These are phyloP conservation scores for Eucalyptus regnans DNA, from an alignment of 345 rosid species.

Conservation along the genomic window DNA sequence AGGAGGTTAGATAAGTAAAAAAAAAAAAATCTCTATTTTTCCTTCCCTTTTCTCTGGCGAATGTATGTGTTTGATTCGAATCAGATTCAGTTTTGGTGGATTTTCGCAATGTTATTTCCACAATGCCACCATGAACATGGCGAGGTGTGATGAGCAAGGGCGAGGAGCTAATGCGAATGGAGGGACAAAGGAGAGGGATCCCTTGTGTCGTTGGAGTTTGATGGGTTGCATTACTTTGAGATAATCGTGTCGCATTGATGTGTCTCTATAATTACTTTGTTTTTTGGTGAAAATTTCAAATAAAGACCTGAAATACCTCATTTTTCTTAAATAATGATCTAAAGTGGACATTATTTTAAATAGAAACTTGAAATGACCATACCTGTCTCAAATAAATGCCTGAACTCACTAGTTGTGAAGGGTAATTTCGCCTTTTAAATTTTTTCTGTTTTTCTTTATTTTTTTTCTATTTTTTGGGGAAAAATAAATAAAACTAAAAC, in stretches of 20 bases:
- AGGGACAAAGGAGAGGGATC: neutral
- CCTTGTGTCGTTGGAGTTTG: neutral
- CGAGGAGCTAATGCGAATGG: neutral
- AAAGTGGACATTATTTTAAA: no score
- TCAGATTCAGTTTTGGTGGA: neutral
- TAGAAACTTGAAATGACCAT: accelerated
- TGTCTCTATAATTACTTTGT: neutral
- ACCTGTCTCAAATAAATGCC: no score
- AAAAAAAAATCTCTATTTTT: neutral
- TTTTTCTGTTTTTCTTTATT: accelerated
- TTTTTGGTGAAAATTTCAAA: accelerated
- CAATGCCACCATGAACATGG: neutral
- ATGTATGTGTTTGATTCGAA: neutral
- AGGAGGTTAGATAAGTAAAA: neutral
- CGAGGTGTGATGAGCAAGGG: neutral
- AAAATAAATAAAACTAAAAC: no score
- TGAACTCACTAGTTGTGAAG: no score
- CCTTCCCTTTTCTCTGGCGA: neutral
- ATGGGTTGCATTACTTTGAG: neutral
- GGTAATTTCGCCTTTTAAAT: no score
- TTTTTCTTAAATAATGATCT: accelerated
- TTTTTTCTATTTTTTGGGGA: no score
- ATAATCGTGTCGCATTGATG: neutral
- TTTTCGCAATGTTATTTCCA: neutral
- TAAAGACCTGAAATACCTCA: accelerated